Percentiles rank a stretch among this genome's conserved stretches.
These are phyloP conservation scores for Cystobasidiaceae sp. DNA, from an alignment of 1,284 basidiomycete genomes.

Conservation along the genomic window DNA sequence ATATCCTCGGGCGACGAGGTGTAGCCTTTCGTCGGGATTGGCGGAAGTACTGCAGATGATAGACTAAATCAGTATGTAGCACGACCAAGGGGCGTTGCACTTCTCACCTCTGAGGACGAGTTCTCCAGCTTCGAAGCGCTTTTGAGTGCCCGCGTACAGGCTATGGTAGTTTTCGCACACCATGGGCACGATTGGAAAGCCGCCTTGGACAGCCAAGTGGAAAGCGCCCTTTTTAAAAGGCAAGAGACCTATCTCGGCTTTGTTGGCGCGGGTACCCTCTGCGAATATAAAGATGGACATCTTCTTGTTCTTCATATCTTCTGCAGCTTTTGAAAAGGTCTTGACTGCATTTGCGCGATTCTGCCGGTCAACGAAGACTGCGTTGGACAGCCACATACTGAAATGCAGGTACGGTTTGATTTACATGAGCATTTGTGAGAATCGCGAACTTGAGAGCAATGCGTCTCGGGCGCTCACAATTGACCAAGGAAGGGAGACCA, in stretches of 20 bases:
- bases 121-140: slow-evolving; percentile 67
- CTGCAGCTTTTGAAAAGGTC: slow-evolving; percentile 67
- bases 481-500: slow-evolving; percentile 82
- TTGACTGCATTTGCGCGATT: slow-evolving; percentile 68
- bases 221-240: slow-evolving; percentile 99
- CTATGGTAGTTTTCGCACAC: slow-evolving; percentile 70
- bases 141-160: slow-evolving; percentile 36
- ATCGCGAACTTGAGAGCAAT: neutral
- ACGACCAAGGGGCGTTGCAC: slow-evolving; percentile 43
- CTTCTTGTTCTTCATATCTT: slow-evolving; percentile 63
- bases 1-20: slow-evolving; percentile 58
- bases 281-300: slow-evolving; percentile 45
- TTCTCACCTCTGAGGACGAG: slow-evolving; percentile 71
- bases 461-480: slow-evolving; percentile 48
- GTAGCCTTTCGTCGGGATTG: slow-evolving; percentile 65
- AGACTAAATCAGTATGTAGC: slow-evolving; percentile 14
- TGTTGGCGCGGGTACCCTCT: slow-evolving; percentile 62
- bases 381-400: slow-evolving; percentile 73
- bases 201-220: slow-evolving; percentile 83
- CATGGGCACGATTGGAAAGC: slow-evolving; percentile 79
- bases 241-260: slow-evolving; percentile 62
- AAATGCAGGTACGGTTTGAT: neutral
- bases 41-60: slow-evolving; percentile 61
- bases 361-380: slow-evolving; percentile 86
- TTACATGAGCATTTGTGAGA: neutral